Base-by-base conservation (phyloP, 2,329 filamentous ascomycete genomes). In the Colletotrichum tabaci region DNA sequence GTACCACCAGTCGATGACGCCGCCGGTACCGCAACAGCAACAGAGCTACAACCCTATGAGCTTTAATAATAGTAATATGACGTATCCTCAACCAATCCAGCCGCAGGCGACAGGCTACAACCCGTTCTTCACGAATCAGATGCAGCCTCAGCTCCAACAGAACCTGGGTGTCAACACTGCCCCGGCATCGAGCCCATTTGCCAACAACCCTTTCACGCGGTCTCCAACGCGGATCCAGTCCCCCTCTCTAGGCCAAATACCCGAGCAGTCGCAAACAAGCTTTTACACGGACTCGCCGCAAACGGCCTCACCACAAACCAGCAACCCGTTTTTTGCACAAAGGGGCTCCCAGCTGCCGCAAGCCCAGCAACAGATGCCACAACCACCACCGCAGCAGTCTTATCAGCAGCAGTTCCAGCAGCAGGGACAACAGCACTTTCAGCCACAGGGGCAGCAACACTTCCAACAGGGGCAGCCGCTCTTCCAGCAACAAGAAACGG, bases 191-290 rank as follows among this genome's bases (percentile, higher is more conserved):
- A 79, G 79, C 4, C 74, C 67, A 7, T 80, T 79, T 58, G 80
- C 77, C 15, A 85, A 81, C 75, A 88, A 88, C 67, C 87, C 87
- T 0, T 88, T 87, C 74, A 77, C 82, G 1, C 81, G 85, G 61
- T 87, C 87, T 16, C 87, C 86, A 4, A 87, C 84, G 3, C 79
- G 84, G 72, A 85, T 88, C 60, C 86, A 86, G 53, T 87, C 86
- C 12, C 86, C 86, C 15, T 78, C 81, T 4, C 81, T 88, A 3
- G 84, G 83, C 2, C 87, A 88, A 74, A 89, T 89, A 49, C 86
- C 86, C 0, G 87, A 89, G 74, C 86, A 88, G 76, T 78, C 81
- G 15, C 86, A 88, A 74, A 80, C 83, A 30, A 81, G 77, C 70
- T 86, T 84, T 72, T 82, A 83, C 47, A 73, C 76, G 52, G 79